phyloP scores from a whole-genome alignment of 2,329 filamentous ascomycete species.

The Leptographium lundbergii region DNA sequence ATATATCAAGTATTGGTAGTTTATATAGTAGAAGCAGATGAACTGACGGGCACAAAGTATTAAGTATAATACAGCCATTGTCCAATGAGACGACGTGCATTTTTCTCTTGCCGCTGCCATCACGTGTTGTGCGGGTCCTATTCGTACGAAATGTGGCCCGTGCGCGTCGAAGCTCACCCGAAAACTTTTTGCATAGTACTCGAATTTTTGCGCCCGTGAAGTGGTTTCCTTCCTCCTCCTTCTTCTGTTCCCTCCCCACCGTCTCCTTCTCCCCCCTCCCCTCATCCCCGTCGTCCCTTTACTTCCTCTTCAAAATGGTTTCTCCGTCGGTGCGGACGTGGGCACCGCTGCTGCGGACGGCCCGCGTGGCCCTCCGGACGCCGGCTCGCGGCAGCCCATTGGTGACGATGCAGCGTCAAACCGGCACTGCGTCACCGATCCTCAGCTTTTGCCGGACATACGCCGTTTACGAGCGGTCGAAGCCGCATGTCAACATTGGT shows the following conservation, averaged over 20 bases:
- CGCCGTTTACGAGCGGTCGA: conserved; percentile 70
- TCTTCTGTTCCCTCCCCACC: not conserved
- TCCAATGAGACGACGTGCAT: not conserved
- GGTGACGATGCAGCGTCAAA: conserved; percentile 67
- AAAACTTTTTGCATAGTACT: conserved; percentile 3
- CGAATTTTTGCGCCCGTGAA: conserved; percentile 2
- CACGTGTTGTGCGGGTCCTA: not conserved
- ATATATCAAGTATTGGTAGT: not conserved
- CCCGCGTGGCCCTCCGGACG: conserved; percentile 51
- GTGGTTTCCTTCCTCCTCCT: not conserved
- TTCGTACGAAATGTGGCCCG: not conserved
- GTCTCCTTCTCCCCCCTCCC: not conserved
- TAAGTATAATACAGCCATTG: not conserved
- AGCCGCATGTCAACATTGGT: conserved; percentile 99
- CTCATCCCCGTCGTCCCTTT: not conserved
- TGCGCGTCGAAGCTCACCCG: not conserved
- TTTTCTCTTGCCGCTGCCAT: not conserved
- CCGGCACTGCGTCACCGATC: conserved; percentile 39
- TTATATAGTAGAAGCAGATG: not conserved
- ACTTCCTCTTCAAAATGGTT: conserved; percentile 40
- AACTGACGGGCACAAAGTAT: not conserved
- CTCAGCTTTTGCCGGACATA: conserved; percentile 55
- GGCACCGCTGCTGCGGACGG: conserved; percentile 69
- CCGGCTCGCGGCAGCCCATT: conserved; percentile 43
- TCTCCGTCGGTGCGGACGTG: conserved; percentile 67